These are phyloP conservation scores for Ophiosphaerella korrae DNA, from an alignment of 2,329 filamentous ascomycete genomes.

Conservation along the genomic window DNA sequence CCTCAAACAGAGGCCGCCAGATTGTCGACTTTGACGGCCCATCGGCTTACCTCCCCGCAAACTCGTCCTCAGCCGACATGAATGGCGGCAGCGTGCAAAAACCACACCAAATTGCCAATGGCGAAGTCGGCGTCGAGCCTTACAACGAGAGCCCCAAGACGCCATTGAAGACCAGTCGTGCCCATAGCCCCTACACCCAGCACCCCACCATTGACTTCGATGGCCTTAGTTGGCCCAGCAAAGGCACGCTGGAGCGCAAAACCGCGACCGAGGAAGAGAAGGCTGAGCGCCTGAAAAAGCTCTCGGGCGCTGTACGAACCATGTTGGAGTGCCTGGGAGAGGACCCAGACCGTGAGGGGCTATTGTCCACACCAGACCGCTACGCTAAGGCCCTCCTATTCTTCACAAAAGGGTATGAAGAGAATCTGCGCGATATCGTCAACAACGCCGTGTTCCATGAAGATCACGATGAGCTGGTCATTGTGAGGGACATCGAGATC, in stretches of 20 bases:
- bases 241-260: slow-evolving; percentile 66
- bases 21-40: slow-evolving; percentile 52
- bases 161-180: slow-evolving; percentile 58
- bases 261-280: slow-evolving; percentile 64
- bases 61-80: slow-evolving; percentile 19
- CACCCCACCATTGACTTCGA: slow-evolving; percentile 60
- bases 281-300: slow-evolving; percentile 61
- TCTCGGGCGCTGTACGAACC: slow-evolving; percentile 66
- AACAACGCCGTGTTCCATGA: slow-evolving; percentile 96
- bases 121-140: slow-evolving; percentile 53
- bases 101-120: slow-evolving; percentile 25
- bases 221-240: slow-evolving; percentile 62
- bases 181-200: slow-evolving; percentile 57
- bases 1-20: slow-evolving; percentile 58
- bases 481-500: slow-evolving; percentile 96
- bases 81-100: slow-evolving; percentile 20
- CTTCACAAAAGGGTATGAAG: slow-evolving; percentile 96
- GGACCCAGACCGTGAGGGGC: slow-evolving; percentile 67
- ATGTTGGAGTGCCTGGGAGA: slow-evolving; percentile 70
- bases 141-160: slow-evolving; percentile 59
- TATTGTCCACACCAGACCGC: slow-evolving; percentile 73
- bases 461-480: slow-evolving; percentile 95
- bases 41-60: slow-evolving; percentile 36
- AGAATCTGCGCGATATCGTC: slow-evolving; percentile 89
- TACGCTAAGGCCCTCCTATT: slow-evolving; percentile 96